Base-by-base conservation (phyloP, 2,329 filamentous ascomycete species). In the Colletotrichum nymphaeae region DNA sequence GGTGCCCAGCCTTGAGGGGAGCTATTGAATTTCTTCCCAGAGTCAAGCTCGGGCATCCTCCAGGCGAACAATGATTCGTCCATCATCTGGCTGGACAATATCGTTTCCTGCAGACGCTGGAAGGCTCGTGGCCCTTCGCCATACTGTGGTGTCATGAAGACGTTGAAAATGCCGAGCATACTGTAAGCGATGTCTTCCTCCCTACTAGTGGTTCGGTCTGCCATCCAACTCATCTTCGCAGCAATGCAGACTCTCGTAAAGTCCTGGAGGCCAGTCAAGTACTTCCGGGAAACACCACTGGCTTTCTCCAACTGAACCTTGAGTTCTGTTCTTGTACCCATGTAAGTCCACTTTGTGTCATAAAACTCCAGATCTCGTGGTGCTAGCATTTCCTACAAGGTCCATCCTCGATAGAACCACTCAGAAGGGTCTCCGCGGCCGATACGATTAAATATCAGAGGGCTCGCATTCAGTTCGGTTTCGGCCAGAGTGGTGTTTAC, bases 141-240 rank as follows among this genome's bases (percentile, higher is more conserved):
- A 37, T 80, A 80, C 3, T 76, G 69, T 19, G 77, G 64, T 3
- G 76, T 72, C 77, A 80, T 80, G 26, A 74, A 77, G n/a, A 80
- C 72, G 32, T 73, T 68, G 30, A 80, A 79, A 9, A 80, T 58
- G 14, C 79, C 79, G 14, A 79, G 59, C 28, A 80, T 65, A 26
- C 76, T 77, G 57, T 80, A 80, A 2, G 78, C 77, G 5, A 71
- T 56, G 64, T 81, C 77, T 63, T 79, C 74, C 70, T 56, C 8
- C 7, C 75, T 65, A 3, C 71, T 78, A 4, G 76, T 79, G 57
- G 68, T 24, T 35, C 78, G 67, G 4, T 63, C 63, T 2, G 78
- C 72, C 46, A 76, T 77, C 79, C 78, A 80, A 22, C 76, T 78
- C 78, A 80, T 32, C 30, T 32, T 32, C 30, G 30, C 30, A 32